phyloP scores from a whole-genome alignment of 2,329 filamentous ascomycete genomes.

The Aspergillus quadricinctus region DNA sequence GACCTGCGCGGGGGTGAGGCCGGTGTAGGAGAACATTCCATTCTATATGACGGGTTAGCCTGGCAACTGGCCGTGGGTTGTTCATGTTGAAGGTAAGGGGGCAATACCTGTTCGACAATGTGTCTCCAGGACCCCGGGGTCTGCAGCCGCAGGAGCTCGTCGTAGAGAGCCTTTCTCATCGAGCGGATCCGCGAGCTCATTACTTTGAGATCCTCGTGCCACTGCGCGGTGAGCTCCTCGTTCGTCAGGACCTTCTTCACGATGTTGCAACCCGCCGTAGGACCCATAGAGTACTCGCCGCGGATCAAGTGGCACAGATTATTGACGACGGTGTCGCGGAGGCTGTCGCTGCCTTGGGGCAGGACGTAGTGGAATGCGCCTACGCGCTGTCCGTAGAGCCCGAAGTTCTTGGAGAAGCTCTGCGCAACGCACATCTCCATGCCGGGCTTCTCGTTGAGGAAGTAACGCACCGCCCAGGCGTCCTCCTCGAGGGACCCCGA shows the following conservation, averaged over 20 bases:
- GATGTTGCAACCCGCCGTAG: slow-evolving; percentile 82
- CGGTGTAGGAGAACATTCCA: slow-evolving; percentile 88
- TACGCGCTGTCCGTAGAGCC: slow-evolving; percentile 90
- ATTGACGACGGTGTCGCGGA: slow-evolving; percentile 30
- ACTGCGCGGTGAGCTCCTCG: slow-evolving; percentile 71
- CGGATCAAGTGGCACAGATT: slow-evolving; percentile 39
- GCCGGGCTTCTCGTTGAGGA: slow-evolving; percentile 70
- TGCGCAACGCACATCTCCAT: slow-evolving; percentile 61
- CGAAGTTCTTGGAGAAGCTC: slow-evolving; percentile 63
- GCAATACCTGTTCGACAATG: slow-evolving; percentile 82
- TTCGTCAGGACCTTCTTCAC: slow-evolving; percentile 79
- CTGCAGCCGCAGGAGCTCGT: slow-evolving; percentile 74
- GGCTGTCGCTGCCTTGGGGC: slow-evolving; percentile 24
- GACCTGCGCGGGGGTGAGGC: slow-evolving; percentile 45
- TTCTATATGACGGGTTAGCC: slow-evolving; percentile 21
- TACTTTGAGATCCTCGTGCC: slow-evolving; percentile 81
- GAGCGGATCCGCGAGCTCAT: slow-evolving; percentile 93
- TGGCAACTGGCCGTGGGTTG: background rate
- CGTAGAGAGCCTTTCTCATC: slow-evolving; percentile 76
- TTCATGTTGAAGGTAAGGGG: background rate
- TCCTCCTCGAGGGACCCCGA: slow-evolving; percentile 82
- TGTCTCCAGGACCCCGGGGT: slow-evolving; percentile 97
- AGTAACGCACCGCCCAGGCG: slow-evolving; percentile 84
- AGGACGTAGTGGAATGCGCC: slow-evolving; percentile 74
- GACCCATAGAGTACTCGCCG: slow-evolving; percentile 50